Evolutionary conservation across 345 rosid genomes (phyloP).

Genomic region (Camelina neglecta): DNA sequence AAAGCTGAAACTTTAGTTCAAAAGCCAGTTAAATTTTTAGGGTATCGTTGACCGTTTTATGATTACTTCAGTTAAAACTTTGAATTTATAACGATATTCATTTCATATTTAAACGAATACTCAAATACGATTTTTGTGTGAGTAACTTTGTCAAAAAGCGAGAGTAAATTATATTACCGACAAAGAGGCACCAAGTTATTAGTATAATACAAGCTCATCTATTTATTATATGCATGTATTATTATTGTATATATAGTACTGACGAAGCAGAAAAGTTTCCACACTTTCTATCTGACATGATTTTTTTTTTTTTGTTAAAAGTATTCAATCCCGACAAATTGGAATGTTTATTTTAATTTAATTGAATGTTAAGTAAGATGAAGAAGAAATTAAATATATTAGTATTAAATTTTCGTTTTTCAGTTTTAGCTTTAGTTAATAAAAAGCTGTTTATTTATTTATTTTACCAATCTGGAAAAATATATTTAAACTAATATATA

Average conservation of each 20-base stretch:
- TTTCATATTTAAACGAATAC: neutral
- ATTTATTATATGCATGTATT: neutral
- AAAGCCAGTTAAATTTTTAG: neutral
- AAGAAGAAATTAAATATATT: neutral
- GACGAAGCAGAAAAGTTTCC: conserved; percentile 36
- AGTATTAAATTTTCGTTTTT: neutral
- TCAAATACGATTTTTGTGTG: neutral
- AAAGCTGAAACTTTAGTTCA: conserved; percentile 37
- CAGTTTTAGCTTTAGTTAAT: neutral
- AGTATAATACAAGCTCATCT: conserved; percentile 22
- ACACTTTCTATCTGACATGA: conserved; percentile 44
- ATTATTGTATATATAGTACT: conserved; percentile 9
- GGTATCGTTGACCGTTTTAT: conserved; percentile 36
- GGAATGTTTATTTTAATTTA: conserved; percentile 4
- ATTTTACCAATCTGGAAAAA: neutral
- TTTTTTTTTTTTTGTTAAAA: neutral
- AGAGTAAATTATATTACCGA: conserved; percentile 35
- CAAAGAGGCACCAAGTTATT: conserved; percentile 8
- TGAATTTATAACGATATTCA: neutral
- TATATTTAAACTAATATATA: neutral
- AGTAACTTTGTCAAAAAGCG: conserved; percentile 27
- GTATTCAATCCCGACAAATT: conserved; percentile 28
- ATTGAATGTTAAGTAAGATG: conserved; percentile 9
- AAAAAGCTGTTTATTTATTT: conserved; percentile 6
- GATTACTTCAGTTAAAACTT: conserved; percentile 25